Evolutionary conservation across 352 stramenopile genomes (phyloP), one percentile per base, ranked within the genome.

Genomic region (Globisporangium rhizosaccharum): DNA sequence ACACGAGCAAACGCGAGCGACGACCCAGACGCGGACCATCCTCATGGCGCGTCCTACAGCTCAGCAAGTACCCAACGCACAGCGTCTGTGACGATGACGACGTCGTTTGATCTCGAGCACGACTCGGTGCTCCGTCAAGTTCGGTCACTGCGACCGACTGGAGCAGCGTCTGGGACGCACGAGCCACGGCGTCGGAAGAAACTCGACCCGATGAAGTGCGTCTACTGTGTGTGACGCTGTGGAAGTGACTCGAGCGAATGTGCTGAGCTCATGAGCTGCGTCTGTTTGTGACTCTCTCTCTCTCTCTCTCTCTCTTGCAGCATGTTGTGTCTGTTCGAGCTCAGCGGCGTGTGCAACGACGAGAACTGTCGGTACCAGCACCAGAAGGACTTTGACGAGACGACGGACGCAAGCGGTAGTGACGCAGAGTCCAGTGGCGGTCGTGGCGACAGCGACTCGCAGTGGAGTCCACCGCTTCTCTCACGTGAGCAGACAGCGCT

Each of bases 261-360:
- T 17, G 20, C 20, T 53, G 10, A 55, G 20, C n/a, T 50, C 4
- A 20, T 9, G 15, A 46, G 3, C 12, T 47, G 41, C 28, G 25
- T 4, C 3, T 37, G 1, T 41, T 12, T 17, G 4, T 3, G n/a
- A n/a, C n/a, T n/a, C n/a, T n/a, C n/a, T n/a, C n/a, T n/a, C 23
- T 23, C 23, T 23, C 23, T 33, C 6, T 57, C 37, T 56, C 12
- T 53, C 33, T 10, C 33, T 12, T 39, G 33, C 10, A 92, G 83
- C 61, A 69, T 85, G 26, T 48, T 90, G 39, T 92, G 83, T 59
- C 72, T 83, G 28, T 92, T 78, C 56, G 83, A 92, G 30, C 62
- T 90, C 39, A 86, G 82, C 46, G 83, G 83, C 8, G 73, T 85
- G 33, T 92, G 83, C 66, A 90, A 90, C 36, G 83, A 92, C 45